Percentiles rank a stretch among this genome's conserved stretches.
These are phyloP conservation scores for Coriolopsis trogii DNA, from an alignment of 1,284 basidiomycete genomes.

Conservation along the genomic window DNA sequence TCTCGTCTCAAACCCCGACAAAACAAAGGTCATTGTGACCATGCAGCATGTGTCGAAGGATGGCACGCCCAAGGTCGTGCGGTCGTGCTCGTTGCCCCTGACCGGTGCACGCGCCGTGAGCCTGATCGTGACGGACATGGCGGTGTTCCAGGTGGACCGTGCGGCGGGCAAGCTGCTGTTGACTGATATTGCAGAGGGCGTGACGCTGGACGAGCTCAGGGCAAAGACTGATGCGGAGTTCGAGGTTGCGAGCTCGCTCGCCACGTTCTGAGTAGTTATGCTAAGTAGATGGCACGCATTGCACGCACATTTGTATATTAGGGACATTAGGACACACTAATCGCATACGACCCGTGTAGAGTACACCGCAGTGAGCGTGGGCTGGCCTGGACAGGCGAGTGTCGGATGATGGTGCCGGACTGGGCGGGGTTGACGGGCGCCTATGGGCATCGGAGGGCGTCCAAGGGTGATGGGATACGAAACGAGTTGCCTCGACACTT, in stretches of 20 bases:
- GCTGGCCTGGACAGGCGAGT: no score
- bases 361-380: no score
- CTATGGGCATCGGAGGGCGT: no score
- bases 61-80: constrained; percentile 86
- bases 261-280: constrained; percentile 22
- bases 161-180: constrained; percentile 73
- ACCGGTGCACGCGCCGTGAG: constrained; percentile 88
- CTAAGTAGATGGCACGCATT: constrained; percentile 6
- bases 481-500: no score
- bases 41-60: constrained; percentile 93
- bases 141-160: constrained; percentile 89
- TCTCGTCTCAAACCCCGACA: constrained; percentile 90
- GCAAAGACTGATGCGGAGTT: constrained; percentile 87
- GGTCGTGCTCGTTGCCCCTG: constrained; percentile 82
- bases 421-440: no score
- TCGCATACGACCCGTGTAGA: no score
- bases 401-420: no score
- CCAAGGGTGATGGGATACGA: no score
- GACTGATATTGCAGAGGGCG: constrained; percentile 83
- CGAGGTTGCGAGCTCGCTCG: constrained; percentile 46
- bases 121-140: constrained; percentile 91
- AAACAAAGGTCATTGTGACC: constrained; percentile 86
- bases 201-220: constrained; percentile 82
- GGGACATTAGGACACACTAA: constrained; percentile 9
- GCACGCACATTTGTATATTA: constrained; percentile 10